phyloP scores from a whole-genome alignment of 1,284 basidiomycete genomes.

The Marasmius fiardii region DNA sequence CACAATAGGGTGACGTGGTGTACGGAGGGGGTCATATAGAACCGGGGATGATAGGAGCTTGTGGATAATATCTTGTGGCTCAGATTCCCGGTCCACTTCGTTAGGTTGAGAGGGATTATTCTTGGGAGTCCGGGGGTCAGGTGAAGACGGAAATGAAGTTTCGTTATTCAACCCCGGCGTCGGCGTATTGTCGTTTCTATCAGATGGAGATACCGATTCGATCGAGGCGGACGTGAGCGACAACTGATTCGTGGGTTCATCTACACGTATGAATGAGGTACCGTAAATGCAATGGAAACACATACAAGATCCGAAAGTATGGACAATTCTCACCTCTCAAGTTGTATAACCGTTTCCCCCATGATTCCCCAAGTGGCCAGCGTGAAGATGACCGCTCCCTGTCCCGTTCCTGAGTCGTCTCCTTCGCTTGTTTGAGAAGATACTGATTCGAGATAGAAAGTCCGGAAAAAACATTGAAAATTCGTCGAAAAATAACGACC shows the following conservation, averaged over 20 bases:
- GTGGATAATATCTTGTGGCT: constrained; percentile 58
- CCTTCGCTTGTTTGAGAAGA: constrained; percentile 25
- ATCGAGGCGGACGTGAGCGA: background rate
- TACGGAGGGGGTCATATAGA: constrained; percentile 71
- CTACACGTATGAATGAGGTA: background rate
- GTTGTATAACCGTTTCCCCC: too few relatives aligned
- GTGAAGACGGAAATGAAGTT: constrained; percentile 6
- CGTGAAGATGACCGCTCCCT: background rate
- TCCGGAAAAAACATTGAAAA: constrained; percentile 64
- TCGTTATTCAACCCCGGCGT: constrained; percentile 8
- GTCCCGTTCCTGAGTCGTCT: constrained; percentile 2
- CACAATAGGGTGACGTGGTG: constrained; percentile 87
- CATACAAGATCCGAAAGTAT: background rate
- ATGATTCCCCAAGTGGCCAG: background rate
- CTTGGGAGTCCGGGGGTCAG: constrained; percentile 10
- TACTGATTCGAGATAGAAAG: constrained; percentile 67
- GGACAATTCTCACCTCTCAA: too few relatives aligned
- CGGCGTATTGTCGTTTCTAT: background rate
- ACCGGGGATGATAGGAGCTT: constrained; percentile 69
- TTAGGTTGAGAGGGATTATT: background rate
- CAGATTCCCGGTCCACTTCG: constrained; percentile 3
- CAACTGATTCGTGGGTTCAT: background rate
- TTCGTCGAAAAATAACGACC: constrained; percentile 53
- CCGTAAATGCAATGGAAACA: background rate
- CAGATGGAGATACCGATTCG: background rate